These are phyloP conservation scores for Rhodotorula sp. DNA, from an alignment of 1,284 basidiomycete species.

Conservation along the genomic window DNA sequence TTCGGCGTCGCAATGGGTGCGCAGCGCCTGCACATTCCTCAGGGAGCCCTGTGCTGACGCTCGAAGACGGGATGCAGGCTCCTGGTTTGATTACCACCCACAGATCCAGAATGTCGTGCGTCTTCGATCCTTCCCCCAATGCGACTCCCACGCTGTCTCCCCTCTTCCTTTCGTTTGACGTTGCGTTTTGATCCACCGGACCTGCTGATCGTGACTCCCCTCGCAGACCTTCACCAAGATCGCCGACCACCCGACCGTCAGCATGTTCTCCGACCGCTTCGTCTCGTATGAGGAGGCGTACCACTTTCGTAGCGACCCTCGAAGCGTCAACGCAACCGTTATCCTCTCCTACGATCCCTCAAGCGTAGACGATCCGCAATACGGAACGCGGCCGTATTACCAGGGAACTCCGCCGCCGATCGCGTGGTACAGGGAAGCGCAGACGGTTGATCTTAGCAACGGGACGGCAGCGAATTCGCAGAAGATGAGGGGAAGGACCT, in stretches of 20 bases:
- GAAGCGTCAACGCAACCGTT: conserved; percentile 35
- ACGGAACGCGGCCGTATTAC: conserved; percentile 22
- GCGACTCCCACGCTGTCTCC: not conserved
- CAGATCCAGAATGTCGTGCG: conserved; percentile 27
- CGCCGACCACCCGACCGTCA: conserved; percentile 24
- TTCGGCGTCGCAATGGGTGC: conserved; percentile 34
- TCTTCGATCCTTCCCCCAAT: not conserved
- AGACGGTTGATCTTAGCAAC: conserved; percentile 31
- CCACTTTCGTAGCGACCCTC: conserved; percentile 34
- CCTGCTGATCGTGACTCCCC: no score
- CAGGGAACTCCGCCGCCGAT: conserved; percentile 33
- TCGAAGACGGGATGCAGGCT: not conserved
- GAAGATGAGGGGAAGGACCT: conserved; percentile 32
- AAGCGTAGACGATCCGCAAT: conserved; percentile 16
- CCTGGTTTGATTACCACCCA: conserved; percentile 36
- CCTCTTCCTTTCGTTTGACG: not conserved
- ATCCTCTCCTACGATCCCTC: conserved; percentile 26
- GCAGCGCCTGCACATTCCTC: not conserved
- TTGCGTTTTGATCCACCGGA: no score
- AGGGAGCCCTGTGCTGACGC: not conserved
- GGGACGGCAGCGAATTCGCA: conserved; percentile 9
- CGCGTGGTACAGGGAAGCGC: conserved; percentile 32
- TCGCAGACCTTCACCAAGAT: conserved; percentile 36
- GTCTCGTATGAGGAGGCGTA: conserved; percentile 33
- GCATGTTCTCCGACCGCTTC: conserved; percentile 35